phyloP scores from a whole-genome alignment of 129 eudicot species.

The Apium graveolens region DNA sequence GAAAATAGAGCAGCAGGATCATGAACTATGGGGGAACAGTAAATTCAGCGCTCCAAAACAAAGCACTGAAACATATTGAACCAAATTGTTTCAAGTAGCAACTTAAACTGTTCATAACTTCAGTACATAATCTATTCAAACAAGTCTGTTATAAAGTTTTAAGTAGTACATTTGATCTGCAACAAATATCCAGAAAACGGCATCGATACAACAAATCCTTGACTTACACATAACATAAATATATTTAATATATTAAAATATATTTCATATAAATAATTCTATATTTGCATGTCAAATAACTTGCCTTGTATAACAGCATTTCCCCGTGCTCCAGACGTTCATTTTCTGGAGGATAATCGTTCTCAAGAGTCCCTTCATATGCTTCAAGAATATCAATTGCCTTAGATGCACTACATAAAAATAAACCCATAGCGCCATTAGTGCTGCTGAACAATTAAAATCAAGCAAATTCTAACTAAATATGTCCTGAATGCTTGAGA shows the following conservation, averaged over 20 bases:
- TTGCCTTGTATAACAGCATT: conserved; percentile 95
- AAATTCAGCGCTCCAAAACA: background rate
- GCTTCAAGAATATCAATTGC: conserved; percentile 97
- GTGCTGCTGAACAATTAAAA: background rate
- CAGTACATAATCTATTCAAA: background rate
- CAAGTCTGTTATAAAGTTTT: background rate
- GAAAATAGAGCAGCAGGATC: background rate
- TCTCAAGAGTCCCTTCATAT: conserved; percentile 97
- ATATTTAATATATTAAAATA: background rate
- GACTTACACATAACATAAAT: background rate
- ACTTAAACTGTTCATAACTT: background rate
- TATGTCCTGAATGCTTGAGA: background rate
- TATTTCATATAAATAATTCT: background rate
- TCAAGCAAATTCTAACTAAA: background rate
- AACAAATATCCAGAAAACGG: background rate
- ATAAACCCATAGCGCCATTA: conserved; percentile 1
- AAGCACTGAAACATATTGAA: background rate
- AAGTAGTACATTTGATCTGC: background rate
- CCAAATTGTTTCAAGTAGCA: background rate
- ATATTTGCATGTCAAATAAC: conserved; percentile 7
- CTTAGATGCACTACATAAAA: conserved; percentile 58
- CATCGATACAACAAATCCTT: background rate
- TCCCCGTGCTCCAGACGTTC: conserved; percentile 95
- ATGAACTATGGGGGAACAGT: background rate
- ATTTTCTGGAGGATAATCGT: conserved; percentile 89